phyloP scores from a whole-genome alignment of 768 basidiomycete genomes.

The Neoboletus magnificus region DNA sequence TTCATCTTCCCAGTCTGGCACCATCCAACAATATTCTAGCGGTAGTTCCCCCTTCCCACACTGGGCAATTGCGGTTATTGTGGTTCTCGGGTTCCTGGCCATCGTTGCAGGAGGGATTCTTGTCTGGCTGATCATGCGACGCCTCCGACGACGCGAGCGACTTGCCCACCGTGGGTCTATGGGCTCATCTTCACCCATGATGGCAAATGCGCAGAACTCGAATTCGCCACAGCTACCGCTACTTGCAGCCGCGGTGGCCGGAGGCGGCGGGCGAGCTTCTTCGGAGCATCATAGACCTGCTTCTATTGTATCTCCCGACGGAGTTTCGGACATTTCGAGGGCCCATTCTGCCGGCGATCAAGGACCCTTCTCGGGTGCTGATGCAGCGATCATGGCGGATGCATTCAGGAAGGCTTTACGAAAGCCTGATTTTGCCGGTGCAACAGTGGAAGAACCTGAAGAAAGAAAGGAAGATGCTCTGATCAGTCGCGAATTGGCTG shows the following conservation, averaged over 20 bases:
- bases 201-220: slow-evolving; percentile 52
- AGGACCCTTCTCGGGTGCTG: slow-evolving; percentile 75
- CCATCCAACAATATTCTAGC: slow-evolving; percentile 45
- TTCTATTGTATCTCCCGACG: slow-evolving; percentile 59
- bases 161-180: slow-evolving; percentile 68
- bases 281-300: slow-evolving; percentile 33
- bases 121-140: slow-evolving; percentile 69
- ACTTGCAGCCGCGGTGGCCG: slow-evolving; percentile 35
- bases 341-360: slow-evolving; percentile 57
- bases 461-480: slow-evolving; percentile 41
- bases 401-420: slow-evolving; percentile 86
- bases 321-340: slow-evolving; percentile 68
- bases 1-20: slow-evolving; percentile 29
- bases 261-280: slow-evolving; percentile 32
- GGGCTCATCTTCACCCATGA: slow-evolving; percentile 82
- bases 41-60: slow-evolving; percentile 58
- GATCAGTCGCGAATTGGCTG: slow-evolving; percentile 73
- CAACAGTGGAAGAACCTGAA: slow-evolving; percentile 58
- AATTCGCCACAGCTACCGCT: slow-evolving; percentile 47
- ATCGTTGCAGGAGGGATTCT: slow-evolving; percentile 67
- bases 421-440: slow-evolving; percentile 81
- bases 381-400: slow-evolving; percentile 91
- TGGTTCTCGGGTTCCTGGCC: slow-evolving; percentile 81
- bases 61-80: slow-evolving; percentile 92
- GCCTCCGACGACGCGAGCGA: slow-evolving; percentile 51